Evolutionary conservation across 2,329 filamentous ascomycete species (phyloP), one percentile per base, ranked within the genome.

Genomic region (Penicillium sclerotigenum): DNA sequence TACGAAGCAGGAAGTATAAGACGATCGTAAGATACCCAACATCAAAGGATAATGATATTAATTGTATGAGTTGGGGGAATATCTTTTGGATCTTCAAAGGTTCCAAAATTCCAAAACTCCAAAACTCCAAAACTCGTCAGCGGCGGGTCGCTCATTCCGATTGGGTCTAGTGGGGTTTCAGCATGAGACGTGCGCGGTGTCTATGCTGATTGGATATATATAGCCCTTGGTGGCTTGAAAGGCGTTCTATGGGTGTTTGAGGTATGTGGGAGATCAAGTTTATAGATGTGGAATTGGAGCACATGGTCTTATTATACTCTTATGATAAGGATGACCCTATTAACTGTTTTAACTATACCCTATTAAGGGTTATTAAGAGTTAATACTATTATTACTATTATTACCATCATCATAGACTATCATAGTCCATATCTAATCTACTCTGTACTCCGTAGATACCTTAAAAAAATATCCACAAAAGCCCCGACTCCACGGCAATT

Each of bases 91-190:
- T 42, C 40, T 26, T 40, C 47, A 48, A 54, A 31, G 26, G 18
- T 18, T n/a, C 22, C 40, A 48, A 54, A 33, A 22, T 13, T n/a
- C n/a, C 33, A n/a, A n/a, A n/a, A n/a, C n/a, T n/a, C n/a, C n/a
- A n/a, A n/a, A n/a, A n/a, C n/a, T n/a, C n/a, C 31, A 34, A 33
- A 48, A 52, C 57, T 65, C 60, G 60, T 65, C 62, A 65, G 58
- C 62, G 56, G 52, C 50, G 60, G 59, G 51, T 58, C 38, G 33
- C 14, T 22, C 33, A 6, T 10, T 58, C 52, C 9, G 33, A 60
- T 38, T 18, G 11, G 54, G 60, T 5, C 50, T 64, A 65, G 62
- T 47, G 29, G 38, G 34, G 62, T 64, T 65, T 65, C 62, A 64
- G 47, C 46, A 48, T 65, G 58, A 63, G 60, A 65, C 62, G 46